phyloP scores from a whole-genome alignment of 139 green algal genomes.

The Desmodesmus armatus region DNA sequence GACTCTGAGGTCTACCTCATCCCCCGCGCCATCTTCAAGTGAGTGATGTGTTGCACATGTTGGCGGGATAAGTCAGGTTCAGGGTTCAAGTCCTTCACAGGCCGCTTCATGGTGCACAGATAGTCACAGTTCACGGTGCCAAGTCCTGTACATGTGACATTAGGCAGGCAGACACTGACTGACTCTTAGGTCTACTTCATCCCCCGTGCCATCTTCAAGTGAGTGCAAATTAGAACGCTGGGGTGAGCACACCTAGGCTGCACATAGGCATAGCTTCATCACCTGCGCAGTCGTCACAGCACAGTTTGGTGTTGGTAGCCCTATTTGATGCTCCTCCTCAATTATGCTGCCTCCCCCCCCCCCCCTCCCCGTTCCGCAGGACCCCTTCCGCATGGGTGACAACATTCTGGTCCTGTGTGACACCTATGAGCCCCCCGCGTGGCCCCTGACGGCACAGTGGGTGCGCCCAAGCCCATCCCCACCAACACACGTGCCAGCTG shows the following conservation, averaged over 20 bases:
- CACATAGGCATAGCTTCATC: too few species aligned
- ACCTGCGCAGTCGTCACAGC: too few species aligned
- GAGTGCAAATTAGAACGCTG: too few species aligned
- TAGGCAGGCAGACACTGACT: too few species aligned
- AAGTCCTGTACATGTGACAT: too few species aligned
- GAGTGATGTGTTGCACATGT: neutral
- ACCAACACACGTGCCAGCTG: constrained; percentile 93
- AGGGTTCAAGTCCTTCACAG: neutral
- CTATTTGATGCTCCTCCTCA: too few species aligned
- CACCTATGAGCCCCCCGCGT: constrained; percentile 86
- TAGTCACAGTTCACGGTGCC: too few species aligned
- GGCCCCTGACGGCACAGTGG: constrained; percentile 75
- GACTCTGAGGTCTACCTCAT: constrained; percentile 92
- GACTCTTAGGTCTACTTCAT: constrained; percentile 92
- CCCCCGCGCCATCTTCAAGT: constrained; percentile 82
- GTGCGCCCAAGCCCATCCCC: constrained; percentile 80
- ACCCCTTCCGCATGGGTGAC: constrained; percentile 85
- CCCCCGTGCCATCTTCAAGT: constrained; percentile 82
- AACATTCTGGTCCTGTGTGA: constrained; percentile 98
- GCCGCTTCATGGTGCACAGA: neutral
- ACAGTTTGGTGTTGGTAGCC: too few species aligned
- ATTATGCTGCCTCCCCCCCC: too few species aligned
- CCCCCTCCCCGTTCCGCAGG: too few species aligned
- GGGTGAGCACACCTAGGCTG: too few species aligned
- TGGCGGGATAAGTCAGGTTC: neutral